Conservation (phyloP, 1,284 basidiomycete species). For the Ceratobasidium sp. region DNA sequence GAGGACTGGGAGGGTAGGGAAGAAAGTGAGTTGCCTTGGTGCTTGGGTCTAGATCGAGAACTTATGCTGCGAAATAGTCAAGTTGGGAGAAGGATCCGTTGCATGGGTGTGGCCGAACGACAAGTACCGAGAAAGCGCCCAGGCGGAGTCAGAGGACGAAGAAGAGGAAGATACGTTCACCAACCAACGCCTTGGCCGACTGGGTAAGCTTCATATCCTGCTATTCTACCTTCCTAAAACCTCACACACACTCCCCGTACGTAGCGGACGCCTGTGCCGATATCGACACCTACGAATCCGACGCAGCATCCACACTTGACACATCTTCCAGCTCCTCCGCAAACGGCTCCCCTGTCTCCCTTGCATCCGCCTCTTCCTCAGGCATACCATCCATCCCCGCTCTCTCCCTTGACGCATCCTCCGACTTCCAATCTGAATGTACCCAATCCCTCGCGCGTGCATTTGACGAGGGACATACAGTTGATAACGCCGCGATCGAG, state of each 20-base stretch:
- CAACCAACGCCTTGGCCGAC: conserved; percentile 40
- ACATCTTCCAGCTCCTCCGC: conserved; percentile 54
- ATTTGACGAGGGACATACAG: conserved; percentile 88
- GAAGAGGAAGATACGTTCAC: conserved; percentile 46
- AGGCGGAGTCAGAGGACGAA: conserved; percentile 48
- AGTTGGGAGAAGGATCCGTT: conserved; percentile 34
- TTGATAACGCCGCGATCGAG: conserved; percentile 92
- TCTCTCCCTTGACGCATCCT: conserved; percentile 46
- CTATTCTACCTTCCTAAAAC: not conserved
- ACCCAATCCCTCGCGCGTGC: conserved; percentile 85
- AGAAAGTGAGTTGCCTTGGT: conserved; percentile 50
- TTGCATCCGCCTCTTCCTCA: conserved; percentile 53
- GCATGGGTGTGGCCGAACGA: conserved; percentile 43
- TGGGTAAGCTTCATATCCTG: conserved; percentile 23
- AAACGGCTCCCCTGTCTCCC: conserved; percentile 49
- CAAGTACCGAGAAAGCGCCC: conserved; percentile 43
- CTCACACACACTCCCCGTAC: not conserved
- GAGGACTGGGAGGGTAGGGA: conserved; percentile 51
- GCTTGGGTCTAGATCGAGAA: not conserved
- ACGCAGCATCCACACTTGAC: conserved; percentile 52
- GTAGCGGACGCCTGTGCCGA: conserved; percentile 38
- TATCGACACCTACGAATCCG: conserved; percentile 42
- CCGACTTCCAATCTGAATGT: conserved; percentile 83
- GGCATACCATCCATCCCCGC: conserved; percentile 26
- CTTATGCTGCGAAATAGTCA: conserved; percentile 13